Evolutionary conservation across 2,329 filamentous ascomycete genomes (phyloP).

Genomic region (Fusarium hostae): DNA sequence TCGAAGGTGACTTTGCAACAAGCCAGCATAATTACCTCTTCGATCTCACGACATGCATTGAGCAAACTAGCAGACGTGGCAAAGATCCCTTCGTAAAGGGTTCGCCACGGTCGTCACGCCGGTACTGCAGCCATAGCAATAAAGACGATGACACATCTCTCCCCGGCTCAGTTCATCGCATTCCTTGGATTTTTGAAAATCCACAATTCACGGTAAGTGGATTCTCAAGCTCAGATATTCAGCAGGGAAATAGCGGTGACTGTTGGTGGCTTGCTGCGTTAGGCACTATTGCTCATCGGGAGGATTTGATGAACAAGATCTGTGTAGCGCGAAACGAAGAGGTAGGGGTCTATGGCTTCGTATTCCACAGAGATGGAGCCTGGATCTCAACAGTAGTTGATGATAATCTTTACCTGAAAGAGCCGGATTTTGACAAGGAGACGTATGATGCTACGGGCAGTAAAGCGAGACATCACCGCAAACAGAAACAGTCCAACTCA

Average conservation of each 20-base stretch:
- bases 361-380: constrained; percentile 76
- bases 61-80: background rate
- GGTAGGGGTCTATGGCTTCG: constrained; percentile 78
- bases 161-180: constrained; percentile 55
- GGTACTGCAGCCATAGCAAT: fast-evolving
- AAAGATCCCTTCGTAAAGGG: background rate
- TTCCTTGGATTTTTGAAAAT: constrained; percentile 56
- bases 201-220: constrained; percentile 54
- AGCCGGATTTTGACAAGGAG: constrained; percentile 53
- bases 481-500: constrained; percentile 73
- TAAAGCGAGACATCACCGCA: constrained; percentile 69
- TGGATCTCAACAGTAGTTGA: constrained; percentile 79
- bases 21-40: constrained; percentile 51
- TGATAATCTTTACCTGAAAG: constrained; percentile 63
- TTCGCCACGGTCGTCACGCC: background rate
- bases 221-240: constrained; percentile 55
- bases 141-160: background rate
- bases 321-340: constrained; percentile 74
- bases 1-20: constrained; percentile 53
- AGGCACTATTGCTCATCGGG: constrained; percentile 73
- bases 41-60: constrained; percentile 40
- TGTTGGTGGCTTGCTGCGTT: constrained; percentile 80
- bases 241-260: constrained; percentile 67
- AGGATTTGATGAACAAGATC: constrained; percentile 71
- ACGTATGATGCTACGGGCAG: constrained; percentile 55